Evolutionary conservation across 2,329 filamentous ascomycete genomes (phyloP).

Genomic region (Aspergillus luchuensis): DNA sequence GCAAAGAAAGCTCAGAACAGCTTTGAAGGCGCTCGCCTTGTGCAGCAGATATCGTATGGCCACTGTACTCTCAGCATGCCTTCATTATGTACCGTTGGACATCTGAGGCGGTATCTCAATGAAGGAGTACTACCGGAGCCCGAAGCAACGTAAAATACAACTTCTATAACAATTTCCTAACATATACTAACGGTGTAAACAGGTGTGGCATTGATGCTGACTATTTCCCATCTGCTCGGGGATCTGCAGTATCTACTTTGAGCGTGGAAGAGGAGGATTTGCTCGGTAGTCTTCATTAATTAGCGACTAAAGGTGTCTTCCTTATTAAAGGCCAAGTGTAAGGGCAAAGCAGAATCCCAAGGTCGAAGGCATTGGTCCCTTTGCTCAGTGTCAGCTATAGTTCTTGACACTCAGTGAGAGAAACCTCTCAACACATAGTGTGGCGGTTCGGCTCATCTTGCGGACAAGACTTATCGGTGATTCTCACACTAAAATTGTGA

Average conservation of each 20-base stretch:
- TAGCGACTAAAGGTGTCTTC: not conserved
- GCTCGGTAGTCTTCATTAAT: not conserved
- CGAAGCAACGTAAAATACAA: not conserved
- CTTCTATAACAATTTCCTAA: not conserved
- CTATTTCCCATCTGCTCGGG: not conserved
- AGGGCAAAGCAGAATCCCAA: not conserved
- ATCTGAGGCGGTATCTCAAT: not conserved
- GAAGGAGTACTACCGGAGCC: not conserved
- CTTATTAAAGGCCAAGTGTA: not conserved
- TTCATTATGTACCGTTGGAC: not conserved
- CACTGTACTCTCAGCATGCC: not conserved
- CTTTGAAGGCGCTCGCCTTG: not conserved
- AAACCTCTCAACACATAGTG: not conserved
- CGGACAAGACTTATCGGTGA: no score
- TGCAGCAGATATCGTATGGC: not conserved
- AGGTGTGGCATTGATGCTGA: not conserved
- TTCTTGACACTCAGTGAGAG: not conserved
- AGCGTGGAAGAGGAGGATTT: not conserved
- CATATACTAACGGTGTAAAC: not conserved
- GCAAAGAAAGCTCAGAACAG: not conserved
- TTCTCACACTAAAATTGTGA: no score
- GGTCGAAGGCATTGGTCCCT: not conserved
- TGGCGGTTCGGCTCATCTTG: no score
- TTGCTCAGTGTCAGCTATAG: not conserved
- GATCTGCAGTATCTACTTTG: not conserved